Percentiles rank a stretch among this genome's conserved stretches.
Conservation (phyloP, 768 basidiomycete genomes). For the Collybia nuda region DNA sequence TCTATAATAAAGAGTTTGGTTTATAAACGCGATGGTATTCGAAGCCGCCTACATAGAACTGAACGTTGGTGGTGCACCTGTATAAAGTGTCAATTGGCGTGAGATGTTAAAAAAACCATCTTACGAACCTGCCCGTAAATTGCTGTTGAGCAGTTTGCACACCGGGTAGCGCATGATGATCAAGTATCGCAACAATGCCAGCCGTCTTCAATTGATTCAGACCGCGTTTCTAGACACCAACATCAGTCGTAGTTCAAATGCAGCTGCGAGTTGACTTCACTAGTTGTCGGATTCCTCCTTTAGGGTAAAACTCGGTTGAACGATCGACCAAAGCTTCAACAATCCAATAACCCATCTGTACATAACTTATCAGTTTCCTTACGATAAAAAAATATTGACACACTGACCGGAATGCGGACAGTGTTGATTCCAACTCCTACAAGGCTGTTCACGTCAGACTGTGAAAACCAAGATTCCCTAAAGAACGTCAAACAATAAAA, state of each 20-base stretch:
- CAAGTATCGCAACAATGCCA: conserved; percentile 64
- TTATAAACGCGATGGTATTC: background rate
- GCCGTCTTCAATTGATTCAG: conserved; percentile 57
- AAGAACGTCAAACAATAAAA: background rate
- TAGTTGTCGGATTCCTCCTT: conserved; percentile 66
- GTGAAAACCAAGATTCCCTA: conserved; percentile 73
- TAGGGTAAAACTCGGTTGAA: conserved; percentile 58
- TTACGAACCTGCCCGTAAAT: conserved; percentile 66
- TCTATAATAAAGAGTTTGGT: conserved; percentile 37
- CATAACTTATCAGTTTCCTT: background rate
- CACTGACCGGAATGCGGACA: conserved; percentile 69
- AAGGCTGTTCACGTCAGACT: conserved; percentile 58
- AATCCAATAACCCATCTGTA: conserved; percentile 81
- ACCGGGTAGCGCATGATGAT: conserved; percentile 71
- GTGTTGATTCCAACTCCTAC: conserved; percentile 63
- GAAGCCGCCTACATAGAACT: conserved; percentile 62
- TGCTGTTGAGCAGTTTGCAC: conserved; percentile 58
- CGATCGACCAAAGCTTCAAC: conserved; percentile 71
- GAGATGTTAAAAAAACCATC: background rate
- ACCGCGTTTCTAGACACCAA: conserved; percentile 52
- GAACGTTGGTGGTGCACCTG: conserved; percentile 65
- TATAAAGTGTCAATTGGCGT: background rate
- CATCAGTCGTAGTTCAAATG: background rate
- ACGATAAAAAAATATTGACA: background rate
- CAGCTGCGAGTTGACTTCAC: conserved; percentile 32